phyloP scores from a whole-genome alignment of 768 basidiomycete genomes.

The Collybia sp. region DNA sequence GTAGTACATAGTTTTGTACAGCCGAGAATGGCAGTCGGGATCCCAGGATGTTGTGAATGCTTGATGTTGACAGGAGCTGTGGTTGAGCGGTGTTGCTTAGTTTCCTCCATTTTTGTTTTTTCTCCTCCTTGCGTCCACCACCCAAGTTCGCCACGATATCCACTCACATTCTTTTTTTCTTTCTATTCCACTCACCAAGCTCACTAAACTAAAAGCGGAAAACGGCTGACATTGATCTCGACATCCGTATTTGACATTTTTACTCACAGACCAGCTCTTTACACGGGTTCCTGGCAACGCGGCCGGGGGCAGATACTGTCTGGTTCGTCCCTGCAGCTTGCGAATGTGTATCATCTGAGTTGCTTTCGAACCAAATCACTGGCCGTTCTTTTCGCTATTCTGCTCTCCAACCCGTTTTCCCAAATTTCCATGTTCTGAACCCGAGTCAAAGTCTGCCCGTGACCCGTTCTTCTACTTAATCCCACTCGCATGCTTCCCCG shows the following conservation, averaged over 20 bases:
- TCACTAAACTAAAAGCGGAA: not conserved
- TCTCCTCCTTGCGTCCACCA: conserved; percentile 1
- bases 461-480: conserved; percentile 13
- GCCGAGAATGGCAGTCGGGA: no score
- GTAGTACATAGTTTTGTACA: not conserved
- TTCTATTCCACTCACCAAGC: not conserved
- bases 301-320: conserved; percentile 16
- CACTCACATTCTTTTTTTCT: conserved; percentile 3
- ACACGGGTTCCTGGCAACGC: conserved; percentile 23
- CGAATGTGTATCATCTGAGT: not conserved
- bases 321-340: conserved; percentile 7
- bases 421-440: conserved; percentile 18
- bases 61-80: not conserved
- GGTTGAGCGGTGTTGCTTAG: not conserved
- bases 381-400: conserved; percentile 19
- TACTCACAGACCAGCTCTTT: not conserved
- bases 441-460: conserved; percentile 4
- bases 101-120: not conserved
- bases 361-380: conserved; percentile 11
- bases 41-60: no score
- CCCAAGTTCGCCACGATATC: not conserved
- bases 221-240: not conserved
- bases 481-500: conserved; percentile 22
- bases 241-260: conserved; percentile 2
- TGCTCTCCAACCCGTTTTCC: not conserved